phyloP scores from a whole-genome alignment of 257 asterid species.

The Agastache rugosa region DNA sequence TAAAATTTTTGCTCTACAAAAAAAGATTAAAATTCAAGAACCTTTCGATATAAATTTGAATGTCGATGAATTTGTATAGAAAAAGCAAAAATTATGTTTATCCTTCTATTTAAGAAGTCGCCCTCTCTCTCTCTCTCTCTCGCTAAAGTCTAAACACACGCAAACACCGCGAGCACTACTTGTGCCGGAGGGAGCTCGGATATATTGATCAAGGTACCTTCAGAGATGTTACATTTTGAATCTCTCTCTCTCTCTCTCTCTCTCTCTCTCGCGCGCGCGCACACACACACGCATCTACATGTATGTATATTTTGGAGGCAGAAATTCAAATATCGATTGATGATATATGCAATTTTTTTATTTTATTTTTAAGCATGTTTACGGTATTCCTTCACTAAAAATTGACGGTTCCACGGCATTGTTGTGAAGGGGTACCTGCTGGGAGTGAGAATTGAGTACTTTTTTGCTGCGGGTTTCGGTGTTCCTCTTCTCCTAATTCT shows the following conservation, averaged over 20 bases:
- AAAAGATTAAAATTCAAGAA: no score
- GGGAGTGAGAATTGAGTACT: not conserved
- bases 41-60: not conserved
- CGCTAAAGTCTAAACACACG: no score
- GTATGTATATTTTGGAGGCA: not conserved
- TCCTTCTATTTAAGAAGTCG: not conserved
- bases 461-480: not conserved
- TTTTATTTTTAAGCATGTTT: not conserved
- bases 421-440: not conserved
- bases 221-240: not conserved
- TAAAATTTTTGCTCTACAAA: no score
- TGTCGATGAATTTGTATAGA: no score
- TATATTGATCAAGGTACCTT: conserved; percentile 21
- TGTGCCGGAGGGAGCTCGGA: not conserved
- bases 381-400: not conserved
- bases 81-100: not conserved
- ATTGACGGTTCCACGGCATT: not conserved
- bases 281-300: not conserved
- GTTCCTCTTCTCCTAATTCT: not conserved
- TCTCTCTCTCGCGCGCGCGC: not conserved
- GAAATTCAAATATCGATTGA: not conserved
- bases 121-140: conserved; percentile 5
- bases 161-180: not conserved
- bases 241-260: not conserved
- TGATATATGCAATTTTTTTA: not conserved